phyloP scores from a whole-genome alignment of 1,284 basidiomycete species.

The Takashimella tepidaria region DNA sequence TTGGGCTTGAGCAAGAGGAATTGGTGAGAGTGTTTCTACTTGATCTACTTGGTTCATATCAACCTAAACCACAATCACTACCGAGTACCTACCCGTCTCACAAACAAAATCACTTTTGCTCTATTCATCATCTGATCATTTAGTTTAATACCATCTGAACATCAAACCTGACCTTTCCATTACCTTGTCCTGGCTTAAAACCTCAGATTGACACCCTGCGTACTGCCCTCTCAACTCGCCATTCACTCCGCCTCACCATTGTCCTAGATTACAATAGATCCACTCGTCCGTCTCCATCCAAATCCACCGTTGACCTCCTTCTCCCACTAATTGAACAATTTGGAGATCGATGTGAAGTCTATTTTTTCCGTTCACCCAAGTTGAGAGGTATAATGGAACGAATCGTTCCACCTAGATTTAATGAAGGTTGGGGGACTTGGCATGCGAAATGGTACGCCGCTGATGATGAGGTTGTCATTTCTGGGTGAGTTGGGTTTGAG shows the following conservation, averaged over 20 bases:
- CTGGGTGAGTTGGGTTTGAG: slow-evolving; percentile 72
- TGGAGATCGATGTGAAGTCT: slow-evolving; percentile 68
- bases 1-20: slow-evolving; percentile 63
- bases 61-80: too few relatives aligned
- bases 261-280: slow-evolving; percentile 86
- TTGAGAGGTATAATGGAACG: slow-evolving; percentile 67
- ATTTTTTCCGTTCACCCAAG: slow-evolving; percentile 80
- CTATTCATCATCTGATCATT: too few relatives aligned
- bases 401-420: slow-evolving; percentile 83
- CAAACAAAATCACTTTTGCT: too few relatives aligned
- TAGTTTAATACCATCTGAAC: too few relatives aligned
- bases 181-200: slow-evolving; percentile 3
- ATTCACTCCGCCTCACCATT: slow-evolving; percentile 63
- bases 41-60: too few relatives aligned
- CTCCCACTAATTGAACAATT: slow-evolving; percentile 66
- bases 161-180: not conserved
- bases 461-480: slow-evolving; percentile 87
- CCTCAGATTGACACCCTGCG: slow-evolving; percentile 63
- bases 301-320: slow-evolving; percentile 67
- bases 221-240: slow-evolving; percentile 58
- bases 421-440: slow-evolving; percentile 98
- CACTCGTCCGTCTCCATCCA: slow-evolving; percentile 64
- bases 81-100: too few relatives aligned
- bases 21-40: too few relatives aligned
- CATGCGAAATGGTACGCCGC: slow-evolving; percentile 94